Evolutionary conservation across 768 basidiomycete genomes (phyloP).

Genomic region (Termitomyces sp.): DNA sequence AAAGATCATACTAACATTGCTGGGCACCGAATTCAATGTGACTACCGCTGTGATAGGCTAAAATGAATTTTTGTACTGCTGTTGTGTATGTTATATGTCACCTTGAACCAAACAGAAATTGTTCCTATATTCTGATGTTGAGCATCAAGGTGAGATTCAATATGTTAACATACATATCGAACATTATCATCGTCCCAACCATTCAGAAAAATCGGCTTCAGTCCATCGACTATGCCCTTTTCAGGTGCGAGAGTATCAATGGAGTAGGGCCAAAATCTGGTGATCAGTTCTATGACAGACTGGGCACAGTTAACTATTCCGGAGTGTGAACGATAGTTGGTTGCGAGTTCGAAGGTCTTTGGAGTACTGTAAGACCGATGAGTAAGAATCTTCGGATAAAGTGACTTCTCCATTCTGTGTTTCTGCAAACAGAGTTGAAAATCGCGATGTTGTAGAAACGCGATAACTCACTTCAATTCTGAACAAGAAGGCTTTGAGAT

Average conservation of each 20-base stretch:
- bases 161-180: constrained; percentile 27
- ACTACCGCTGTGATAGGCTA: constrained; percentile 31
- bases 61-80: neutral
- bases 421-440: constrained; percentile 1
- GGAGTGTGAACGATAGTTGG: constrained; percentile 69
- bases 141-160: neutral
- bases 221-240: constrained; percentile 48
- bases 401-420: constrained; percentile 9
- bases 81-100: constrained; percentile 14
- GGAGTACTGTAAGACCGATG: constrained; percentile 9
- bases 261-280: constrained; percentile 56
- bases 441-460: neutral
- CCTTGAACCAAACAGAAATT: constrained; percentile 57
- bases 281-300: constrained; percentile 59
- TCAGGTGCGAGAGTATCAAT: constrained; percentile 61
- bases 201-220: constrained; percentile 56
- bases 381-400: neutral
- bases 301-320: constrained; percentile 76
- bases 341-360: constrained; percentile 50
- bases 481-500: constrained; percentile 64
- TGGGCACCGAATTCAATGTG: constrained; percentile 59
- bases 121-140: constrained; percentile 30
- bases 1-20: constrained; percentile 46
- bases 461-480: constrained; percentile 50
- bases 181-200: constrained; percentile 40